Evolutionary conservation across 805 yeast species (phyloP).

Genomic region (Hanseniaspora mollemarum): DNA sequence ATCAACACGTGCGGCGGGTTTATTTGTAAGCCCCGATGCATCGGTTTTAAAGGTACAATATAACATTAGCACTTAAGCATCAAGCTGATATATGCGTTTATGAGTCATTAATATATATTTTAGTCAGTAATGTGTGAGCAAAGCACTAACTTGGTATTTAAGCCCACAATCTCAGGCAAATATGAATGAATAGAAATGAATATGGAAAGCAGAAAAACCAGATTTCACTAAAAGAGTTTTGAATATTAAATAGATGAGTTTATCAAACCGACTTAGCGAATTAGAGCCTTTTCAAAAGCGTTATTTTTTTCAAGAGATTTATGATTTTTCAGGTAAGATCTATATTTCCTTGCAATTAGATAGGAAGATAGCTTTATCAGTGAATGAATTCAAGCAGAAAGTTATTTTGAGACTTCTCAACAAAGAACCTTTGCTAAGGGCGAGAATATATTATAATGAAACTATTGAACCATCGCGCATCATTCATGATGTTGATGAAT

Average conservation of each 20-base stretch:
- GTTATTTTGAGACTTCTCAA: background rate
- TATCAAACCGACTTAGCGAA: no score
- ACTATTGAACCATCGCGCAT: background rate
- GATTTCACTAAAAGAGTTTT: background rate
- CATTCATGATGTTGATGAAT: background rate
- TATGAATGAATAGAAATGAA: no score
- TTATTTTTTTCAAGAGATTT: constrained; percentile 3
- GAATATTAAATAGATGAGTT: background rate
- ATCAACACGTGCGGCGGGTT: no score
- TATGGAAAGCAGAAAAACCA: background rate
- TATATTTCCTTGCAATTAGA: constrained; percentile 2
- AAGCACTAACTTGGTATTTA: no score
- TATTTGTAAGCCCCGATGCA: no score
- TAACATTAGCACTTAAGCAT: no score
- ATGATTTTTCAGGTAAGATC: background rate
- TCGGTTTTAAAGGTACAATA: no score
- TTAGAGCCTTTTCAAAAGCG: background rate
- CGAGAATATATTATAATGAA: background rate
- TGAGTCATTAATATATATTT: no score
- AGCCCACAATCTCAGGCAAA: no score
- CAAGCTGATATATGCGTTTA: no score
- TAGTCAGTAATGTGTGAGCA: no score
- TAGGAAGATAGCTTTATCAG: background rate
- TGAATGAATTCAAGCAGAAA: background rate
- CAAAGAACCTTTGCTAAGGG: constrained; percentile 7